Base-by-base conservation (phyloP, 1,284 basidiomycete species). In the Neonothopanus nambi region DNA sequence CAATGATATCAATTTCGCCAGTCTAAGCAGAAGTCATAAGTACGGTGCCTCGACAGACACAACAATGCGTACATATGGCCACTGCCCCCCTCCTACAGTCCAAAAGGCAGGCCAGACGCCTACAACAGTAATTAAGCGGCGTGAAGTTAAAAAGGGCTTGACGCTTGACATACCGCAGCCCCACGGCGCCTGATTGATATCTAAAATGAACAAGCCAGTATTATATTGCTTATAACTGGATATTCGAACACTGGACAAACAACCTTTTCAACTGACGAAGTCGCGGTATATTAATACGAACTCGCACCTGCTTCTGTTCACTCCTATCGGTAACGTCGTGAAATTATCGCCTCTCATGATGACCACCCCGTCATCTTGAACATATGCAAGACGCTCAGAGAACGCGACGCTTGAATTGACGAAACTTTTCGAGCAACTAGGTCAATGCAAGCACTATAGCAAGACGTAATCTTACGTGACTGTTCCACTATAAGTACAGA, bases 1-100 rank as follows among this genome's bases (percentile, higher is more conserved):
- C 88, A 18, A 91, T 78, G 49, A 93, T 86, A 68, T 92, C 90
- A 36, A 92, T 89, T 70, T 92, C 89, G 5, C 89, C 89, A 5
- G 73, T 71, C 84, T 87, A 57, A 20, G 37, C 15, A 15, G 28
- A 18, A 47, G 28, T 51, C 35, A 37, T 47, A 39, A 47, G 11
- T 42, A 28, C 33, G 18, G 41, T 21, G 30, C 23, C 5, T 20
- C 6, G 30, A 17, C 13, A 23, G 26, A 56, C 13, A 30, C 46
- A 20, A 20, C 38, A 21, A 38, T 23, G 61, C 69, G 59, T 65
- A 84, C 84, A 44, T 68, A 67, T 7, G 85, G 85, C 80, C 82
- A 83, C 41, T 73, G 68, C 41, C 76, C 78, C 43, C 74, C 74
- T 3, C 78, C 80, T 53, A 85, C 64, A 3, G 81, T 82, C 81